Base-by-base conservation (phyloP, 352 stramenopile species). In the Globisporangium nagaii region DNA sequence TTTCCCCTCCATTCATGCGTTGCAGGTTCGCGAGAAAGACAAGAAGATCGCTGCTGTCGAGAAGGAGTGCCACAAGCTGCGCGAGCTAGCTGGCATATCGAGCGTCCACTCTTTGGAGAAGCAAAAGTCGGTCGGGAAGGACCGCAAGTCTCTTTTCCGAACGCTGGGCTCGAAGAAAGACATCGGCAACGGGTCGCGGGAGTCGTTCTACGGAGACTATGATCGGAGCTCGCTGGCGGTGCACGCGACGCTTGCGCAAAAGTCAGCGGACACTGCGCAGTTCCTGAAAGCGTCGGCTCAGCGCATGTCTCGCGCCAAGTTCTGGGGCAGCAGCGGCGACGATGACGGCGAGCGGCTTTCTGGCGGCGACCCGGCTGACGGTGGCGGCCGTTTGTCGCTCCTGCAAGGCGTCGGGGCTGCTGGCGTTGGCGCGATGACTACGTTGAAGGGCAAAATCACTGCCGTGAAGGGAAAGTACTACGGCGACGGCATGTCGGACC, bases 391-490 rank as follows among this genome's bases (percentile, higher is more conserved):
- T 10, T 48, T 79, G 4, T 91, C 80, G 12, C 70, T 91, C 27
- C 66, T 91, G n/a, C 79, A 84, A 52, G 74, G 77, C 31, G 76
- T 86, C 19, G 73, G 75, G 40, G 76, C 77, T 7, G 73, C 62
- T 32, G 60, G 75, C 22, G 63, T 63, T 32, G 76, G 73, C 19
- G 77, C 81, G 5, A 92, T 92, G 77, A 77, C 86, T 20, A 83
- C 65, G 28, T 41, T 94, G 40, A 91, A 90, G 47, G 84, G 66
- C 25, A 78, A 72, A 42, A 66, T 94, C 13, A 73, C 72, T 3
- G 81, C 78, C 43, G 76, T 92, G 12, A 91, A 91, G 58, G 81
- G 77, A 22, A 94, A 94, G 53, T 94, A 94, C 56, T 87, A 90
- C 45, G 72, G 70, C 13, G 56, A 63, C 15, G 42, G 56, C 1